Base-by-base conservation (phyloP, 176 grass and related monocot species). In the Melocanna baccifera region DNA sequence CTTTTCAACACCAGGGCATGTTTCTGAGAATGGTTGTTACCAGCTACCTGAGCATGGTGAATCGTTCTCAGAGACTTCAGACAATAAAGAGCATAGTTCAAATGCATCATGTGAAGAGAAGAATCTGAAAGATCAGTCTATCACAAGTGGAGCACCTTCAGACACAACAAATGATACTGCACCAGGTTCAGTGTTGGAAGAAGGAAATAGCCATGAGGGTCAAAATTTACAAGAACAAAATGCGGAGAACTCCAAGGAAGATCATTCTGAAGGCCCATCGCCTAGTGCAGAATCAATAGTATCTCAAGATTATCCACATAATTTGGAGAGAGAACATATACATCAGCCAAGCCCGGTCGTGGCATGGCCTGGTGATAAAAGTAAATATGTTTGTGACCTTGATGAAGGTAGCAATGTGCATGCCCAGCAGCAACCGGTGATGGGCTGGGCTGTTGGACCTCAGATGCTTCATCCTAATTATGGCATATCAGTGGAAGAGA, bases 401-500 rank as follows among this genome's bases (percentile, higher is more conserved):
- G 59, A 72, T 62, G 69, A 88, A 58, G 83, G 47, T 40, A 57
- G 48, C 76, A 67, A 77, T 86, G 15, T 1, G 23, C 73, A 86
- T 26, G 75, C 52, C 13, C 76, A 91, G 43, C 85, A 81, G 52
- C 85, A 42, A 47, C 86, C 87, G n/a, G 89, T 93, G 37, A 75
- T 69, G 67, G 83, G 79, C 77, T 87, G 87, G 87, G 90, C 87
- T 67, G 72, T 89, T 65, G 85, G 89, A 76, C 89, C 89, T 67
- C 91, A 90, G 80, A 83, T 87, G 81, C 75, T 89, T 96, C 85
- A 94, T 79, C 89, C 90, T 89, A 86, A 89, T 82, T 99, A 92
- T 69, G 88, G 84, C 63, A 74, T 88, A 84, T 81, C 81, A 57
- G 28, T 81, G 71, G 88, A 91, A 89, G 88, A 90, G 26, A 89